These are phyloP conservation scores for Rhodotorula sp. DNA, from an alignment of 1,284 basidiomycete genomes.

Conservation along the genomic window DNA sequence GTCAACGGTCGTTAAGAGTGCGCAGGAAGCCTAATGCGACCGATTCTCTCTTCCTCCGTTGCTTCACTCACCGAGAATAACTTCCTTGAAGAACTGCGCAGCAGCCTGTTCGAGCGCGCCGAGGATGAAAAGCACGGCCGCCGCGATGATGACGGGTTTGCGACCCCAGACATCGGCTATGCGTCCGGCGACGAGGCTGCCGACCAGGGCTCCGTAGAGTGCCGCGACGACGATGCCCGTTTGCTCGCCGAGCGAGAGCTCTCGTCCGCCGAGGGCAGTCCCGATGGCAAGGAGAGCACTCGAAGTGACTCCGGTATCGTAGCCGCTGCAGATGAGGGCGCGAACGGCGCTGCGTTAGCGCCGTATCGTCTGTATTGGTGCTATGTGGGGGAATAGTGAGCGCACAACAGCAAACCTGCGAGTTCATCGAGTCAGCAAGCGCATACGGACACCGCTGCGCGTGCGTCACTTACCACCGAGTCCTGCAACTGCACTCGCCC, in stretches of 20 bases:
- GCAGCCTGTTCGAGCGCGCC: slow-evolving; percentile 49
- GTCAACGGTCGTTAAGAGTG: not conserved
- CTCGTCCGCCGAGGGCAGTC: slow-evolving; percentile 15
- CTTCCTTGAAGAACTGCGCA: slow-evolving; percentile 42
- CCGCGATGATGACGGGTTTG: slow-evolving; percentile 47
- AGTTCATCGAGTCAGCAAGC: not conserved
- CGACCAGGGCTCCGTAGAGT: slow-evolving; percentile 45
- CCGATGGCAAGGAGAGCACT: slow-evolving; percentile 33
- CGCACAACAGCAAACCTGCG: slow-evolving; percentile 20
- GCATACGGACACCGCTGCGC: too few relatives aligned
- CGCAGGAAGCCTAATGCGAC: too few relatives aligned
- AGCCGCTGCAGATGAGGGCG: slow-evolving; percentile 14
- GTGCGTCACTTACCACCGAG: slow-evolving; percentile 21
- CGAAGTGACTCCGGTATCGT: slow-evolving; percentile 35
- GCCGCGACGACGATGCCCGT: slow-evolving; percentile 44
- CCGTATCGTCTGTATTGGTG: too few relatives aligned
- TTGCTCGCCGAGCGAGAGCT: slow-evolving; percentile 24
- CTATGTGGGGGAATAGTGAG: slow-evolving; percentile 3
- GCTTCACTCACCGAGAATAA: slow-evolving; percentile 41
- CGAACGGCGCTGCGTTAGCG: not conserved
- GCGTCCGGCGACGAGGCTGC: slow-evolving; percentile 21
- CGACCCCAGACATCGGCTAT: slow-evolving; percentile 48
- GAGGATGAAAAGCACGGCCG: slow-evolving; percentile 42
- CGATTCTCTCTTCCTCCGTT: too few relatives aligned
- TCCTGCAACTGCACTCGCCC: slow-evolving; percentile 25